phyloP scores from a whole-genome alignment of 352 stramenopile species.

The Globisporangium paroecandrum region DNA sequence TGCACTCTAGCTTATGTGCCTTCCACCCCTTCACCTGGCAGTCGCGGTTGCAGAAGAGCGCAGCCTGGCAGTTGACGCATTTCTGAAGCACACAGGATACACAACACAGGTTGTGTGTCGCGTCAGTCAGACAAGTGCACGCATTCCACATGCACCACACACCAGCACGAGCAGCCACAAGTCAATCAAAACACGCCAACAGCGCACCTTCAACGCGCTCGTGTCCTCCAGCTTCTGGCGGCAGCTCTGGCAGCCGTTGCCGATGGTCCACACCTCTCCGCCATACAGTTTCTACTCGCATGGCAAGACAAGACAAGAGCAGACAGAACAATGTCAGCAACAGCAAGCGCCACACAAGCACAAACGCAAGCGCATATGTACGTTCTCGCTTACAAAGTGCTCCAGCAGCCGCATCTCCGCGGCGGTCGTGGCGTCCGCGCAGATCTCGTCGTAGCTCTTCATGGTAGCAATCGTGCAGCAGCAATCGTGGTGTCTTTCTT shows the following conservation, averaged over 20 bases:
- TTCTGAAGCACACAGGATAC: conserved; percentile 24
- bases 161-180: not conserved
- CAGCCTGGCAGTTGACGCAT: conserved; percentile 53
- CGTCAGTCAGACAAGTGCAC: not conserved
- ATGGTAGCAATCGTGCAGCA: not conserved
- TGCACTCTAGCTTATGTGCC: conserved; percentile 57
- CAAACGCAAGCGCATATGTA: not conserved
- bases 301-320: not conserved
- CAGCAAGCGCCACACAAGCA: not conserved
- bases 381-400: conserved; percentile 41
- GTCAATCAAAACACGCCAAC: not conserved
- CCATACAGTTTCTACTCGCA: conserved; percentile 49
- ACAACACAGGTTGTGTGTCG: not conserved
- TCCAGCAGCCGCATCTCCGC: conserved; percentile 66
- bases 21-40: conserved; percentile 62
- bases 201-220: conserved; percentile 42
- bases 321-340: not conserved
- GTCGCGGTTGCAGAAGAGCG: conserved; percentile 60
- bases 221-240: conserved; percentile 42
- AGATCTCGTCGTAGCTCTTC: conserved; percentile 67
- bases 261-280: conserved; percentile 72
- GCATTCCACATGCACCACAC: not conserved
- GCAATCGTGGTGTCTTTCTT: not conserved
- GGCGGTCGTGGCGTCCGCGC: conserved; percentile 51
- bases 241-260: conserved; percentile 54